These are phyloP conservation scores for Claviceps sp. DNA, from an alignment of 2,329 filamentous ascomycete genomes.

Conservation along the genomic window DNA sequence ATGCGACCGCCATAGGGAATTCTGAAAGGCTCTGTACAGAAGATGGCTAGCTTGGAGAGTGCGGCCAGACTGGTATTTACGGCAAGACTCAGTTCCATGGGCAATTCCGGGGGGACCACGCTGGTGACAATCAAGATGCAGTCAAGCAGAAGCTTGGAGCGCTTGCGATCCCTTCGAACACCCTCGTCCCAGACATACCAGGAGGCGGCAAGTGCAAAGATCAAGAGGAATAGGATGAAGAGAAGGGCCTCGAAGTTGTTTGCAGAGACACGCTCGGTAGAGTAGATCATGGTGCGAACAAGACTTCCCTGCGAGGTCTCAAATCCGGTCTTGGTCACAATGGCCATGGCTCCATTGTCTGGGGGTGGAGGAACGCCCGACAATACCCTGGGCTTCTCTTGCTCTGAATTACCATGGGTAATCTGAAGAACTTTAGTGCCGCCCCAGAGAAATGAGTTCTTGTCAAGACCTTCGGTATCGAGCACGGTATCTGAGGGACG, in stretches of 20 bases:
- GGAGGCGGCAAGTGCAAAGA: conserved; percentile 92
- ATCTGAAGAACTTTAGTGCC: conserved; percentile 96
- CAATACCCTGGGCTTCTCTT: conserved; percentile 55
- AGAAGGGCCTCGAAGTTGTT: conserved; percentile 94
- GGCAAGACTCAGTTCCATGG: conserved; percentile 94
- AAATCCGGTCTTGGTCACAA: conserved; percentile 95
- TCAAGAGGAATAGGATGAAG: conserved; percentile 90
- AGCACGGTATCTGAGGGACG: conserved; percentile 68
- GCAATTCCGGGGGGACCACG: conserved; percentile 93
- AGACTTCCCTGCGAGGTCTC: conserved; percentile 97
- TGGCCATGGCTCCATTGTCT: conserved; percentile 84
- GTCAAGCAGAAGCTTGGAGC: conserved; percentile 92
- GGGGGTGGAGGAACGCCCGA: conserved; percentile 76
- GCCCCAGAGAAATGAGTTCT: conserved; percentile 91
- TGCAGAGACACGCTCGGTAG: conserved; percentile 95
- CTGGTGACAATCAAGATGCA: conserved; percentile 96
- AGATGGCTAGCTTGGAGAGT: conserved; percentile 89
- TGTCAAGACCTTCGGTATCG: conserved; percentile 85
- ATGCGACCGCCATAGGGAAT: conserved; percentile 94
- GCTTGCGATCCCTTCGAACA: conserved; percentile 85
- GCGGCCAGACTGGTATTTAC: conserved; percentile 96
- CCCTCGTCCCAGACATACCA: conserved; percentile 99
- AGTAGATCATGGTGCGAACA: conserved; percentile 99
- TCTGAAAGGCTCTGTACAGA: conserved; percentile 96
- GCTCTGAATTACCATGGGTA: conserved; percentile 69